Evolutionary conservation across 2,329 filamentous ascomycete genomes (phyloP).

Genomic region (Hypoxylon sp.): DNA sequence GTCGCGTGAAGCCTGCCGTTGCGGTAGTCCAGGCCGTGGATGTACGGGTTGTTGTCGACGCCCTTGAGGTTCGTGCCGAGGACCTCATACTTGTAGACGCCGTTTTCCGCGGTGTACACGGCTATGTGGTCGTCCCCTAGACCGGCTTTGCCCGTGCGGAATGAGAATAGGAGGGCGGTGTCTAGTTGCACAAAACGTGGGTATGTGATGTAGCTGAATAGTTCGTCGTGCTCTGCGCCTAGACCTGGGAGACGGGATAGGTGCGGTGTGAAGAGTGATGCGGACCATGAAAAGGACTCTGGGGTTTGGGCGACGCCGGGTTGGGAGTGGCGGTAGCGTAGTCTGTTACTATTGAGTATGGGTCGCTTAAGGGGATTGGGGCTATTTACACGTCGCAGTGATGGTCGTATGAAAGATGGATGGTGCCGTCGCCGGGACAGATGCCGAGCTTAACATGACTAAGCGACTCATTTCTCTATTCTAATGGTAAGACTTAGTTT

Average conservation of each 20-base stretch:
- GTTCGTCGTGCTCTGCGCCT: conserved; percentile 45
- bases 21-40: conserved; percentile 63
- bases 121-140: conserved; percentile 65
- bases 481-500: conserved; percentile 26
- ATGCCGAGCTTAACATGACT: conserved; percentile 59
- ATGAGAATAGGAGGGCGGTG: conserved; percentile 61
- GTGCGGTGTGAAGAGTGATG: conserved; percentile 57
- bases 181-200: conserved; percentile 62
- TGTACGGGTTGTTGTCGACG: conserved; percentile 65
- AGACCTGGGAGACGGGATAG: conserved; percentile 57
- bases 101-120: conserved; percentile 53
- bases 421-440: conserved; percentile 65
- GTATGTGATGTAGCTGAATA: conserved; percentile 62
- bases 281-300: conserved; percentile 52
- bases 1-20: conserved; percentile 59
- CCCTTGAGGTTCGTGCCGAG: conserved; percentile 66
- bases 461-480: conserved; percentile 9
- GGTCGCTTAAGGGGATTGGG: background rate
- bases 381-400: conserved; percentile 59
- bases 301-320: conserved; percentile 55
- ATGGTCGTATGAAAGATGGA: conserved; percentile 68
- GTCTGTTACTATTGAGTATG: conserved; percentile 37
- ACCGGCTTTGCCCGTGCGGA: conserved; percentile 66
- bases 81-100: conserved; percentile 53
- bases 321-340: conserved; percentile 59